phyloP scores from a whole-genome alignment of 2,329 filamentous ascomycete genomes.

The Bertia moriformis region DNA sequence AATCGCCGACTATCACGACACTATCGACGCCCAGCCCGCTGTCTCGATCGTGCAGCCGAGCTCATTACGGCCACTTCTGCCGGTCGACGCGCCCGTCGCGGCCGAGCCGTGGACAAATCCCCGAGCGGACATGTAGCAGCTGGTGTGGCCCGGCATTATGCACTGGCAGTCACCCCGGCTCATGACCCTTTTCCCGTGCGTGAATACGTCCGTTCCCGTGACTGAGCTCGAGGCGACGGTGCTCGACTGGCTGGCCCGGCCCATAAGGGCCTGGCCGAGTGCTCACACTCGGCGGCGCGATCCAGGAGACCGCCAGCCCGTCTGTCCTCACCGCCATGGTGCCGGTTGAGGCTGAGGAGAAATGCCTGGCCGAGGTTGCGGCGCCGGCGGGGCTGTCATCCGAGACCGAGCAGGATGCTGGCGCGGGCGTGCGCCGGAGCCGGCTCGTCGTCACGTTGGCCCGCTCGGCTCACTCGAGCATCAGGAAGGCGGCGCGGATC shows the following conservation, averaged over 20 bases:
- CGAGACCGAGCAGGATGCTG: slow-evolving; percentile 24
- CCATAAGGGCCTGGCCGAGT: no score
- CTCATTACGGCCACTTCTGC: slow-evolving; percentile 70
- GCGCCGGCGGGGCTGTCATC: no score
- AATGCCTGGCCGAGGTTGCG: slow-evolving; percentile 54
- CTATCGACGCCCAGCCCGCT: slow-evolving; percentile 54
- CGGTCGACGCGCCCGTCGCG: slow-evolving; percentile 44
- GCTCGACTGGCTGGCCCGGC: slow-evolving; percentile 76
- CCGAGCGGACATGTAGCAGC: slow-evolving; percentile 66
- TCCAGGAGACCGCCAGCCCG: slow-evolving; percentile 82
- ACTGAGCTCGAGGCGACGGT: slow-evolving; percentile 90
- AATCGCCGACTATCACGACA: slow-evolving; percentile 79
- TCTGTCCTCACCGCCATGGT: slow-evolving; percentile 76
- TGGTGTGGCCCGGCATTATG: slow-evolving; percentile 83
- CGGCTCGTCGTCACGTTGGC: slow-evolving; percentile 69
- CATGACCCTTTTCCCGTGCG: slow-evolving; percentile 87
- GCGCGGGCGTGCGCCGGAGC: slow-evolving; percentile 40
- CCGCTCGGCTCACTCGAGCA: slow-evolving; percentile 67
- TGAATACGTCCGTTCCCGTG: slow-evolving; percentile 68
- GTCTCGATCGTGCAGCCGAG: slow-evolving; percentile 69
- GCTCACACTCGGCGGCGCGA: slow-evolving; percentile 70
- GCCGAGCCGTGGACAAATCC: slow-evolving; percentile 68
- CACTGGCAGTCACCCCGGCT: slow-evolving; percentile 91
- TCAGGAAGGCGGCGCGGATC: slow-evolving; percentile 75
- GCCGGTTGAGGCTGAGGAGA: slow-evolving; percentile 72